Percentiles rank a stretch among this genome's conserved stretches.
phyloP scores from a whole-genome alignment of 148 eudicot species.

The Rhododendron vialii region DNA sequence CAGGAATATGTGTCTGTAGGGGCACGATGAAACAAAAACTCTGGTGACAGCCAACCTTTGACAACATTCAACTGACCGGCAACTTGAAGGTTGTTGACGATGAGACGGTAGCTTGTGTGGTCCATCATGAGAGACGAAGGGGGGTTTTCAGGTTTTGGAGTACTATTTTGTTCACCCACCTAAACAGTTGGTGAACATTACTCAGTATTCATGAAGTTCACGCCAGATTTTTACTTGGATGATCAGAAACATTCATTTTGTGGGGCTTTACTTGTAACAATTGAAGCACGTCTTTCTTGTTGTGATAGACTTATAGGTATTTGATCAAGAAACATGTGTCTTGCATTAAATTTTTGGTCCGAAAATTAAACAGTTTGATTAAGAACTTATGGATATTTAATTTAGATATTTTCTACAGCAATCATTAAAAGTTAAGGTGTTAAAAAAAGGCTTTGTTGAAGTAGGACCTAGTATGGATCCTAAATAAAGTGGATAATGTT shows the following conservation, averaged over 20 bases:
- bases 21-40: not conserved
- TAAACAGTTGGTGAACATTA: not conserved
- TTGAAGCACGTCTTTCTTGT: not conserved
- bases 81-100: not conserved
- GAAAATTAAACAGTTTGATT: not conserved
- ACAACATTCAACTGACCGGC: not conserved
- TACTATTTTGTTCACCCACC: not conserved
- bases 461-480: not conserved
- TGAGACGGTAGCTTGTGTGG: not conserved
- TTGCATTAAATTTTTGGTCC: not conserved
- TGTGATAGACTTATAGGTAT: not conserved
- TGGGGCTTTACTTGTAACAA: not conserved
- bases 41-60: not conserved
- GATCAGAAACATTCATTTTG: not conserved
- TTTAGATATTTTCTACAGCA: not conserved
- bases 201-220: not conserved
- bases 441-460: not conserved
- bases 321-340: too few species aligned
- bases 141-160: not conserved
- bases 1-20: not conserved
- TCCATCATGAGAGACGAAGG: not conserved
- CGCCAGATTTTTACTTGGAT: not conserved
- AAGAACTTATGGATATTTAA: not conserved
- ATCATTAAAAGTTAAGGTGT: not conserved
- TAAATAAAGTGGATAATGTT: not conserved